Evolutionary conservation across 164 flowering plant species (phyloP).

Genomic region (Magnolia officinalis): DNA sequence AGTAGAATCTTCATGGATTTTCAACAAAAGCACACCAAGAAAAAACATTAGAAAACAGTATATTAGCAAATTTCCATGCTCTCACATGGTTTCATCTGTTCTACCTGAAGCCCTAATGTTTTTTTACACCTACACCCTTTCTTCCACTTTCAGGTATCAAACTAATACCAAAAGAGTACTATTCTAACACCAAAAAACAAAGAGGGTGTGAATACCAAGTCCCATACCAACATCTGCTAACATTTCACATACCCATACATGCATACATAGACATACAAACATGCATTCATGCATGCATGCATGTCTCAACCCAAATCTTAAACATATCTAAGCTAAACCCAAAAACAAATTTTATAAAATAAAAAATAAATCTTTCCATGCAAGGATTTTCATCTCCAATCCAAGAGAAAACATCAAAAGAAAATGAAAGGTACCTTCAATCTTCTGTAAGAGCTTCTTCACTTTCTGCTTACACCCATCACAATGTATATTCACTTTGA

Average conservation of each 20-base stretch:
- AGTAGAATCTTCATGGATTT: neutral
- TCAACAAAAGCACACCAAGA: neutral
- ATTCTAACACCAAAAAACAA: neutral
- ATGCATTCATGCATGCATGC: neutral
- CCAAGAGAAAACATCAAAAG: neutral
- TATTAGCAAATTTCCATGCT: neutral
- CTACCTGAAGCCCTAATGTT: neutral
- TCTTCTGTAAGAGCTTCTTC: constrained; percentile 65
- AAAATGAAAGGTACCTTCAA: constrained; percentile 46
- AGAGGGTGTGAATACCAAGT: no score
- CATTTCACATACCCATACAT: neutral
- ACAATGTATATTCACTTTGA: constrained; percentile 62
- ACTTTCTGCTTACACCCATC: constrained; percentile 75
- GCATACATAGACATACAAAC: neutral
- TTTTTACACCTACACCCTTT: neutral
- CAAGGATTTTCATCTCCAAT: neutral
- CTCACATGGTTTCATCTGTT: neutral
- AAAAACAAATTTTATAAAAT: neutral
- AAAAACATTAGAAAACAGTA: neutral
- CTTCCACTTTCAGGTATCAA: neutral
- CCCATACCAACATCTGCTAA: neutral
- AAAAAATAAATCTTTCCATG: neutral
- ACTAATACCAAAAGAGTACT: neutral
- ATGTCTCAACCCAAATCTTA: neutral
- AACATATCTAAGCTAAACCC: neutral